A percentile compares a stretch with the other conserved stretches of the same genome.
These are phyloP conservation scores for Penstemon barbatus DNA, from an alignment of 257 asterid species.

Conservation along the genomic window DNA sequence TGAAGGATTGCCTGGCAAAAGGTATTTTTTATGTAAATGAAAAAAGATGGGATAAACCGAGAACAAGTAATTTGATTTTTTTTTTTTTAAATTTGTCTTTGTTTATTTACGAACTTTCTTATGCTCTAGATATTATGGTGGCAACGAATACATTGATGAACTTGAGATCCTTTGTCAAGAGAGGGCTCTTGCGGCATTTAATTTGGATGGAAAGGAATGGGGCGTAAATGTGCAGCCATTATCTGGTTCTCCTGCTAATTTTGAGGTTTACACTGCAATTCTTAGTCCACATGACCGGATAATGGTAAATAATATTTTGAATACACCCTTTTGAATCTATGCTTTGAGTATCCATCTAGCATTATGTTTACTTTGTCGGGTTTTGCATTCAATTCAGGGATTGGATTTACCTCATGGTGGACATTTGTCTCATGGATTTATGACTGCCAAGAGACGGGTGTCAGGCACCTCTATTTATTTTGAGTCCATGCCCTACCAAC, in stretches of 20 bases:
- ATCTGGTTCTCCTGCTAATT: constrained; percentile 98
- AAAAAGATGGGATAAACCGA: neutral
- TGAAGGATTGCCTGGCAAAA: constrained; percentile 94
- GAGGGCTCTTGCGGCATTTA: constrained; percentile 91
- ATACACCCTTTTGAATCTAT: neutral
- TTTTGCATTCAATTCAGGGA: constrained; percentile 52
- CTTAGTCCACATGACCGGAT: constrained; percentile 89
- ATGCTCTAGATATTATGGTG: constrained; percentile 76
- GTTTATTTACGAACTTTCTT: neutral
- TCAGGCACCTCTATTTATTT: constrained; percentile 94
- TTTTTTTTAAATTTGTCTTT: constrained; percentile 10
- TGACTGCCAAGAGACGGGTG: constrained; percentile 92
- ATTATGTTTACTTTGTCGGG: constrained; percentile 4
- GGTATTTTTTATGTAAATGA: constrained; percentile 39
- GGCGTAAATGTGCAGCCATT: constrained; percentile 94
- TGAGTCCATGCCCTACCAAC: constrained; percentile 91
- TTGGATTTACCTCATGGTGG: constrained; percentile 98
- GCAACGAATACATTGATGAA: constrained; percentile 84
- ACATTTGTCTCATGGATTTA: constrained; percentile 93
- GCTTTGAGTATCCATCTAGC: constrained; percentile 7
- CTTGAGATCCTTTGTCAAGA: constrained; percentile 90
- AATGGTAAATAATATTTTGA: constrained; percentile 52
- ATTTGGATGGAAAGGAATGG: constrained; percentile 72
- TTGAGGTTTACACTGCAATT: constrained; percentile 87
- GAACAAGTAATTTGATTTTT: constrained; percentile 10